These are phyloP conservation scores for Emmonsiellopsis sp. DNA, from an alignment of 2,329 filamentous ascomycete genomes.

Conservation along the genomic window DNA sequence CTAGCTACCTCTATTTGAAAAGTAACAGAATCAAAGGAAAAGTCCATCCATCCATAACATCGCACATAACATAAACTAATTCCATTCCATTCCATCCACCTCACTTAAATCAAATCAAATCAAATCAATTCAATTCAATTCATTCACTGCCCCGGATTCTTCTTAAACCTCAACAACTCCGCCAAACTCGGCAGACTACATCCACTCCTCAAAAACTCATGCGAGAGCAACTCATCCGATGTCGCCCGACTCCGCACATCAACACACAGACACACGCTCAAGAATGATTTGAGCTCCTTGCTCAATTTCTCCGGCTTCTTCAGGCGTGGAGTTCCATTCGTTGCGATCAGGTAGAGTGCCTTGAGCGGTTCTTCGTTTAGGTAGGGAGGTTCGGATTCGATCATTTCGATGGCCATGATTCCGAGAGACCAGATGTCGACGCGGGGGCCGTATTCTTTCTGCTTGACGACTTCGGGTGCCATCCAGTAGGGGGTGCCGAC, in stretches of 20 bases:
- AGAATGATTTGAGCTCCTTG: slow-evolving; percentile 95
- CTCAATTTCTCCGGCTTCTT: slow-evolving; percentile 98
- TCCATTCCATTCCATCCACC: too few relatives aligned
- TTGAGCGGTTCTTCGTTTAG: slow-evolving; percentile 96
- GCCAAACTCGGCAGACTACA: slow-evolving; percentile 75
- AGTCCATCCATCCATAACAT: too few relatives aligned
- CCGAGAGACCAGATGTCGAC: slow-evolving; percentile 98
- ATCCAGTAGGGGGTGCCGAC: slow-evolving; percentile 99
- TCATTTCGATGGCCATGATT: slow-evolving; percentile 99
- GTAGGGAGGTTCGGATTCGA: slow-evolving; percentile 95
- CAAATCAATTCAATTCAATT: too few relatives aligned
- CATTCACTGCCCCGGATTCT: slow-evolving; percentile 29
- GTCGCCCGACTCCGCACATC: slow-evolving; percentile 92
- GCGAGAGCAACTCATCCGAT: slow-evolving; percentile 75
- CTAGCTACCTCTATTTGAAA: too few relatives aligned
- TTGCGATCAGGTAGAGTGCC: slow-evolving; percentile 93
- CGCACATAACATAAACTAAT: too few relatives aligned
- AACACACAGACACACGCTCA: slow-evolving; percentile 92
- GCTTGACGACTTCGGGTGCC: slow-evolving; percentile 98
- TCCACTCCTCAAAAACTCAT: slow-evolving; percentile 90
- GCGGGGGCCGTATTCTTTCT: slow-evolving; percentile 97
- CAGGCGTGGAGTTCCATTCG: slow-evolving; percentile 88
- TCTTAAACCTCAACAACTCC: slow-evolving; percentile 67
- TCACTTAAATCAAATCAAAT: too few relatives aligned
- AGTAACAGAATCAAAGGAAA: too few relatives aligned